Evolutionary conservation across 305 asterid species (phyloP), one percentile per base, ranked within the genome.

Genomic region (Nicotiana rustica): DNA sequence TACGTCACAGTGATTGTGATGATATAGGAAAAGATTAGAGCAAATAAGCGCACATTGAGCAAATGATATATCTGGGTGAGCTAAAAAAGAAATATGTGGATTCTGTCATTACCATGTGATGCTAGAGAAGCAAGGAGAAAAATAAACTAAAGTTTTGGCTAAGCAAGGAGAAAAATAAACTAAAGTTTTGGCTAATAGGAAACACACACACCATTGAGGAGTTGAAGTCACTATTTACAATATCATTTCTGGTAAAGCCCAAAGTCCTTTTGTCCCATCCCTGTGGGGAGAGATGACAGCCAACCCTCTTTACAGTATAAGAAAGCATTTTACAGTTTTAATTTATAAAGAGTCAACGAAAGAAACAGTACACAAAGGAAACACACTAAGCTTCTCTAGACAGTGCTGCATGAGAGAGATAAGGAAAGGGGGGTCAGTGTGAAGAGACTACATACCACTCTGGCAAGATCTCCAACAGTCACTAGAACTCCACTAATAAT

Each of bases 401-500:
- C 70, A 78, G 66, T 68, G 61, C 49, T 38, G 60, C 35, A 73
- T 67, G 65, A 71, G 68, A 76, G 35, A 55, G 10, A 79, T 8
- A 10, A 64, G 77, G 33, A 67, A 69, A 47, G 59, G 36, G 75
- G 14, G 75, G 6, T 60, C 44, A 77, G 66, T 21, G 47, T 18
- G 84, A 85, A 86, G 77, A 79, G 77, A 84, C 84, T 56, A 90
- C 98, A 66, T 85, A 96, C 98, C 97, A 96, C 99, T 92, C 97
- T 93, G 81, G 99, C 97, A 41, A 96, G 98, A 91, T 96, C 98
- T 82, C 99, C 99, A 82, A 96, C 98, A 82, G 98, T 94, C 81
- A 96, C 97, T 81, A 96, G 95, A 86, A 96, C 98, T 87, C 99
- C 99, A 82, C 93, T 93, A 77, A 96, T 92, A 80, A 96, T 92